phyloP scores from a whole-genome alignment of 2,329 filamentous ascomycete species.

The Hypoxylon sp. region DNA sequence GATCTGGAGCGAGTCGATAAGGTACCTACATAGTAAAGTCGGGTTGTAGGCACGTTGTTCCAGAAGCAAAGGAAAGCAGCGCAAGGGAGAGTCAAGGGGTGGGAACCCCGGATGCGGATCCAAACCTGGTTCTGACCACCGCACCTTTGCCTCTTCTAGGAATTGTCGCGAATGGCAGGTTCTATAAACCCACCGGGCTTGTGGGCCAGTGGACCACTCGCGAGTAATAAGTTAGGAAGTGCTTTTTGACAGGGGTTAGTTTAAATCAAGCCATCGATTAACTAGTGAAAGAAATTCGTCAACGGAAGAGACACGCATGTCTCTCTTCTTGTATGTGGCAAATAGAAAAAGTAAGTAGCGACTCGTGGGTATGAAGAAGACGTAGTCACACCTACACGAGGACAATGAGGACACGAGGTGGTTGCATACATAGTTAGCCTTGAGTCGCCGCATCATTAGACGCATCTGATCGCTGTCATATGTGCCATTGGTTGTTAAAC shows the following conservation, averaged over 20 bases:
- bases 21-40: background rate
- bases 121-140: slow-evolving; percentile 33
- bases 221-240: slow-evolving; percentile 48
- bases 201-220: slow-evolving; percentile 38
- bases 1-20: slow-evolving; percentile 28
- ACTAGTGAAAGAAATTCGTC: slow-evolving; percentile 42
- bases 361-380: slow-evolving; percentile 31
- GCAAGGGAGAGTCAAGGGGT: slow-evolving; percentile 32
- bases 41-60: slow-evolving; percentile 43
- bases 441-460: slow-evolving; percentile 44
- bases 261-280: slow-evolving; percentile 42
- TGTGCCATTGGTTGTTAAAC: slow-evolving; percentile 42
- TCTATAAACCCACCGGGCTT: slow-evolving; percentile 36
- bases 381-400: slow-evolving; percentile 34
- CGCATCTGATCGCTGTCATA: slow-evolving; percentile 42
- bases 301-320: slow-evolving; percentile 41
- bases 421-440: slow-evolving; percentile 41
- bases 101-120: slow-evolving; percentile 34
- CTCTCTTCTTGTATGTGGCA: slow-evolving; percentile 35
- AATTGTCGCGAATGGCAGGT: slow-evolving; percentile 52
- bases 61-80: slow-evolving; percentile 42
- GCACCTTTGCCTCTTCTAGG: slow-evolving; percentile 50
- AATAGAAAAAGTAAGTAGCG: slow-evolving; percentile 25
- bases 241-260: slow-evolving; percentile 44
- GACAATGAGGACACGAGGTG: slow-evolving; percentile 42